Evolutionary conservation across 768 basidiomycete species (phyloP).

Genomic region (Mycena haematopus): DNA sequence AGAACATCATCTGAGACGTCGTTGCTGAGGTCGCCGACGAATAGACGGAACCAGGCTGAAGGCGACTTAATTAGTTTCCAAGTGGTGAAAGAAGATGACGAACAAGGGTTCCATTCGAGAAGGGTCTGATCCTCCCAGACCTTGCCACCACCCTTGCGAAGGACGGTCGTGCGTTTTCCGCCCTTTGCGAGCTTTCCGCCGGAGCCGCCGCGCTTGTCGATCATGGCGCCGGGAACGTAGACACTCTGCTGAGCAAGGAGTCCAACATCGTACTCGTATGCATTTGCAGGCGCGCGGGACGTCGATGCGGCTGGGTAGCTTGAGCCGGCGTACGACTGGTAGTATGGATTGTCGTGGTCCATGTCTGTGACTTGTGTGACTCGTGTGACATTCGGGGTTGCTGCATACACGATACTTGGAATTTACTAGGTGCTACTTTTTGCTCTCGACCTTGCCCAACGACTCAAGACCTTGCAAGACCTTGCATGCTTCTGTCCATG

Average conservation of each 20-base stretch:
- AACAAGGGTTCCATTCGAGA: slow-evolving; percentile 97
- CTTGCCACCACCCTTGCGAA: slow-evolving; percentile 95
- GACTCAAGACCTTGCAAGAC: neutral
- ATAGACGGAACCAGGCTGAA: slow-evolving; percentile 94
- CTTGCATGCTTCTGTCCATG: neutral
- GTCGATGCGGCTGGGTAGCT: slow-evolving; percentile 69
- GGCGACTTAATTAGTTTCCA: slow-evolving; percentile 22
- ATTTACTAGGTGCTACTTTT: neutral
- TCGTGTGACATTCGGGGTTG: no score
- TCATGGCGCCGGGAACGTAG: slow-evolving; percentile 91
- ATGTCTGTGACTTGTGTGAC: neutral
- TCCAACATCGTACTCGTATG: slow-evolving; percentile 92
- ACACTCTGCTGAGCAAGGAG: slow-evolving; percentile 91
- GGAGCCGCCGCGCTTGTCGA: slow-evolving; percentile 85
- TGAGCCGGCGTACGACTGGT: slow-evolving; percentile 80
- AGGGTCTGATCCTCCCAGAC: slow-evolving; percentile 99
- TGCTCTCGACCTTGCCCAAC: neutral
- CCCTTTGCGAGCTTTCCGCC: slow-evolving; percentile 89
- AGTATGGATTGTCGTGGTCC: slow-evolving; percentile 70
- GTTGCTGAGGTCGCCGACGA: slow-evolving; percentile 97
- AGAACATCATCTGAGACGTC: slow-evolving; percentile 97
- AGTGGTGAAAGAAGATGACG: slow-evolving; percentile 38
- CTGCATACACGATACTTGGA: no score
- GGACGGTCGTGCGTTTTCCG: slow-evolving; percentile 90
- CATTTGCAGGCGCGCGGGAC: slow-evolving; percentile 82